Evolutionary conservation across 148 eudicot genomes (phyloP).

Genomic region (Silene uniflora): DNA sequence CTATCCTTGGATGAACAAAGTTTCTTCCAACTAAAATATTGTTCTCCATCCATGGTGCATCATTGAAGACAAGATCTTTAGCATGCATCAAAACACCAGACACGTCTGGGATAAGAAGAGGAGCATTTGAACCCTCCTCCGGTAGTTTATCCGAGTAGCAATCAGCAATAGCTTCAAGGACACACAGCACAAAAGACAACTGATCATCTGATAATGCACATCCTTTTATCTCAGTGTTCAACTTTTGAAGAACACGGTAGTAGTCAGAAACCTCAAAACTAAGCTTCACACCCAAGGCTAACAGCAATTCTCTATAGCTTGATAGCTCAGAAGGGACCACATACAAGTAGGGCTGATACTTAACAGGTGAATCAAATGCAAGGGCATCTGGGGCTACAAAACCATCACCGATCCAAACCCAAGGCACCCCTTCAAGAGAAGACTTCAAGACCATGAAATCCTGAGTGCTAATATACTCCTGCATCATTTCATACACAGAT

Average conservation of each 20-base stretch:
- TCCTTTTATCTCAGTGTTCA: conserved; percentile 62
- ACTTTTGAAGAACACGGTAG: conserved; percentile 52
- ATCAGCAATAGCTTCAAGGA: conserved; percentile 91
- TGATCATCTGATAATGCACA: conserved; percentile 70
- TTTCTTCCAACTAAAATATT: conserved; percentile 54
- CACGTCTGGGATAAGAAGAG: conserved; percentile 69
- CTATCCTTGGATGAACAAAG: conserved; percentile 73
- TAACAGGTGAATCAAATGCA: conserved; percentile 97
- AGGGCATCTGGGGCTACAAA: conserved; percentile 75
- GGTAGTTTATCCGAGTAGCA: conserved; percentile 46
- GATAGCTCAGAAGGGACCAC: conserved; percentile 94
- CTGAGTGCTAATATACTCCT: conserved; percentile 48
- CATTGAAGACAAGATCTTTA: conserved; percentile 84
- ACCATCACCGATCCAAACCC: conserved; percentile 99
- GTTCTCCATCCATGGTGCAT: conserved; percentile 96
- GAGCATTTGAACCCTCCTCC: conserved; percentile 44
- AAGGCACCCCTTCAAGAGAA: conserved; percentile 64
- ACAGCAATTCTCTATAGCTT: conserved; percentile 67
- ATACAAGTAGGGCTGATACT: conserved; percentile 85
- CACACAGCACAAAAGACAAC: conserved; percentile 71
- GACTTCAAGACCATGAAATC: conserved; percentile 49
- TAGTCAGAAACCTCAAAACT: conserved; percentile 84
- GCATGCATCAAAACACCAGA: conserved; percentile 54
- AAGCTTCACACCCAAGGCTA: conserved; percentile 75
- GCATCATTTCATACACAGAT: conserved; percentile 62